These are phyloP conservation scores for Alloteropsis semialata DNA, from an alignment of 176 grass and related monocot genomes.

Conservation along the genomic window DNA sequence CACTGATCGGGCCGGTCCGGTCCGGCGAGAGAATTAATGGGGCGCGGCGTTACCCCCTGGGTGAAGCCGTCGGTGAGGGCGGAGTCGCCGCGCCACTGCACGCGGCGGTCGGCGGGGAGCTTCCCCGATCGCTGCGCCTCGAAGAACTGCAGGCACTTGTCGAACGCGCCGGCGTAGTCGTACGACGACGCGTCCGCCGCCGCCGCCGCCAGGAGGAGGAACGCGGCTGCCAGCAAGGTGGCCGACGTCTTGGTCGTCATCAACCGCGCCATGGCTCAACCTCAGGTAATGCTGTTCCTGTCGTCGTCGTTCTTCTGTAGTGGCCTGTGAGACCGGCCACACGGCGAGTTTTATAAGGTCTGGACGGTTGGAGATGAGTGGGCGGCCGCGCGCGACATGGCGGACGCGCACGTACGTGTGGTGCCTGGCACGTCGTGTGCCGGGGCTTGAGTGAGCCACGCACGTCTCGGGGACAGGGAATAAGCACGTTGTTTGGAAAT, in stretches of 20 bases:
- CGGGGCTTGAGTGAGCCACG: constrained; percentile 49
- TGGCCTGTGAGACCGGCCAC: neutral
- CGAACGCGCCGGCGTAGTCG: constrained; percentile 73
- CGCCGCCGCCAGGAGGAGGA: constrained; percentile 39
- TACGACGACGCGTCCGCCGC: neutral
- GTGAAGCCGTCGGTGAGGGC: constrained; percentile 67
- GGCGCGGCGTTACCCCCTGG: constrained; percentile 61
- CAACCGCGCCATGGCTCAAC: constrained; percentile 56
- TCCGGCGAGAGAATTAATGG: neutral
- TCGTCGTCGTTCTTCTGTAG: neutral
- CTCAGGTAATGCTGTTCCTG: neutral
- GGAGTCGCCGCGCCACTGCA: constrained; percentile 86
- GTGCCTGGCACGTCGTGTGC: constrained; percentile 53
- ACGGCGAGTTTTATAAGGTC: constrained; percentile 42
- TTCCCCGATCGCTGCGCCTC: constrained; percentile 91
- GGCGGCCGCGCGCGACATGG: constrained; percentile 30
- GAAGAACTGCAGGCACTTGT: constrained; percentile 84
- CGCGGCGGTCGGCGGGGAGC: constrained; percentile 60
- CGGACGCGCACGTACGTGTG: constrained; percentile 1
- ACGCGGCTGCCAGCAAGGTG: constrained; percentile 6
- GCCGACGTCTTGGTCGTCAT: constrained; percentile 11
- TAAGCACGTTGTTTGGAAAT: neutral
- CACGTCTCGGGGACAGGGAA: constrained; percentile 39
- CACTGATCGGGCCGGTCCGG: too few species aligned
- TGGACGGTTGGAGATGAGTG: constrained; percentile 9